A percentile compares a stretch with the other conserved stretches of the same genome.
Conservation (phyloP, 2,329 filamentous ascomycete species). For the Emydomyces testavorans region DNA sequence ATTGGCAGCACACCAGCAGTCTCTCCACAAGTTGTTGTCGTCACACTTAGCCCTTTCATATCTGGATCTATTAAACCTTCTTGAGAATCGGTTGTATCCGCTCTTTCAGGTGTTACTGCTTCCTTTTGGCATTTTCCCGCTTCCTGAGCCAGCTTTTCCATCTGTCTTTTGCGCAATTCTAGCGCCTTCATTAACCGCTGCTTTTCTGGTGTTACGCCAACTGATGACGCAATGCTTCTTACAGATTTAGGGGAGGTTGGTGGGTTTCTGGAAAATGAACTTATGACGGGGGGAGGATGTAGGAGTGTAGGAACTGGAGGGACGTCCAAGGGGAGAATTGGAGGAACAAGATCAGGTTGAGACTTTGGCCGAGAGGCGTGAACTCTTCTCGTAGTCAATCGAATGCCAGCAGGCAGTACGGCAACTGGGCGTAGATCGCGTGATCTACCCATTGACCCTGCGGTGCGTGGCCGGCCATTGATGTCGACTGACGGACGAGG, state of each 20-base stretch:
- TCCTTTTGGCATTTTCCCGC: constrained; percentile 6
- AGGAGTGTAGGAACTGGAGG: constrained; percentile 32
- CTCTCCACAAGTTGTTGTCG: background rate
- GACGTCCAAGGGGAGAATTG: constrained; percentile 21
- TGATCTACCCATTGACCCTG: constrained; percentile 36
- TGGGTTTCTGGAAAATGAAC: constrained; percentile 23
- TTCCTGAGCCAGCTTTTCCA: constrained; percentile 31
- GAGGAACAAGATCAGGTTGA: constrained; percentile 28
- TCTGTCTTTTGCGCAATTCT: constrained; percentile 76
- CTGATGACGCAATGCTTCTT: constrained; percentile 38
- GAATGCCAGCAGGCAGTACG: constrained; percentile 68
- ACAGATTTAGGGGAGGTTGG: constrained; percentile 28
- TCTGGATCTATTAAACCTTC: background rate
- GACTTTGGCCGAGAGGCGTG: constrained; percentile 40
- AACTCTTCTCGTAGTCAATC: constrained; percentile 45
- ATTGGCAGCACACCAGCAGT: background rate
- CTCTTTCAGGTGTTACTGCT: background rate
- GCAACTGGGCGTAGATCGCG: constrained; percentile 58
- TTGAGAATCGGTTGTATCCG: background rate
- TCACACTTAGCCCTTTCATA: too few species aligned
- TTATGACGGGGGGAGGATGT: constrained; percentile 27
- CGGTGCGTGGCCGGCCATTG: constrained; percentile 50
- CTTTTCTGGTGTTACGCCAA: constrained; percentile 74
- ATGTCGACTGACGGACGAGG: constrained; percentile 63
- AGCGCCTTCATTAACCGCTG: constrained; percentile 86